Evolutionary conservation across 257 asterid genomes (phyloP), one percentile per base, ranked within the genome.

Genomic region (Gentiana macrophylla): DNA sequence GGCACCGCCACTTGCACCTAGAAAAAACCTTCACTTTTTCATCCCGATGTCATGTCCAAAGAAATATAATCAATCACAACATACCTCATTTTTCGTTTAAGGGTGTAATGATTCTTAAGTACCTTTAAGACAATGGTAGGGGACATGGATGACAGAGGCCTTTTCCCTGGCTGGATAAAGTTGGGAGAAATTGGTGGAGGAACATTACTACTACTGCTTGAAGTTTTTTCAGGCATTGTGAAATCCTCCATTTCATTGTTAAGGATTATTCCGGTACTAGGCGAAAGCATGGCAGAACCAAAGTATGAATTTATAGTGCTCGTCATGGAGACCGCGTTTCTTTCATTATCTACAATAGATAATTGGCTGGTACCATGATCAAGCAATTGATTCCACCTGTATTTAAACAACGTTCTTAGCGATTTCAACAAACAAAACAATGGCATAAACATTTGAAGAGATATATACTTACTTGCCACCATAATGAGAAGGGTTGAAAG

Each of bases 241-340:
- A 86, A 86, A 51, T 84, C 95, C 64, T 78, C 94, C 95, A 86
- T 86, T 58, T 79, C 86, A 51, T 86, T 81, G 79, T 84, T 86
- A 59, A 86, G 91, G 58, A 86, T 37, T 62, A 86, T 79, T 32
- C 94, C 94, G 9, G 95, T 83, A 47, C 63, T 62, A 4, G 68
- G 72, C 2, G 95, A 86, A 33, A 81, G 69, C 64, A 77, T 64
- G 43, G 53, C 69, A 15, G 86, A 69, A 1, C 95, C 95, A 11
- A 84, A 84, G 58, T 71, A 78, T 24, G 61, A 41, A 15, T 81
- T 84, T 38, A 81, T 43, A 8, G 95, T 75, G 46, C 65, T 68
- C 6, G 95, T 86, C 83, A 86, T 66, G 9, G 95, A 81, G 37
- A 86, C 84, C 0, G 94, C 84, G 15, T 86, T 86, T 51, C 80